Conservation (phyloP, 371 early-diverging fungal genomes). For the Scutellospora calospora region DNA sequence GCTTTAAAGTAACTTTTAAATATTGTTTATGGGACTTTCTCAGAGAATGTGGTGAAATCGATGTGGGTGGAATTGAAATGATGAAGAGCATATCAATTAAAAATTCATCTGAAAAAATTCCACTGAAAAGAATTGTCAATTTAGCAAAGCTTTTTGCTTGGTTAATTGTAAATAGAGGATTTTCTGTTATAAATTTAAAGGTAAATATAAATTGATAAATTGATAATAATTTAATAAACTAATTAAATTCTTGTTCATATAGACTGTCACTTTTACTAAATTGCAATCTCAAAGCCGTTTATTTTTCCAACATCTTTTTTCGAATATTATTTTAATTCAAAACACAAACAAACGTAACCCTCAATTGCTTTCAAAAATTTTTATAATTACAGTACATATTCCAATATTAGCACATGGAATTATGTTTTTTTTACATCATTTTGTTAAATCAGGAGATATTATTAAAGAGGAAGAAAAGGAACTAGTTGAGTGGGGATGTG, state of each 20-base stretch:
- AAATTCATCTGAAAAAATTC: slow-evolving; percentile 51
- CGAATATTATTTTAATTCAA: slow-evolving; percentile 52
- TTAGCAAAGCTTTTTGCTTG: slow-evolving; percentile 78
- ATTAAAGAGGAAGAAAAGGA: slow-evolving; percentile 60
- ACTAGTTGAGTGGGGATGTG: slow-evolving; percentile 70
- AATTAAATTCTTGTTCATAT: neutral
- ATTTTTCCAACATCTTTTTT: slow-evolving; percentile 76
- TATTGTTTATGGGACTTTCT: slow-evolving; percentile 95
- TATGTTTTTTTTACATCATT: slow-evolving; percentile 75
- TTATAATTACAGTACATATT: slow-evolving; percentile 64
- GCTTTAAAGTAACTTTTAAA: slow-evolving; percentile 92
- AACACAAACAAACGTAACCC: slow-evolving; percentile 49
- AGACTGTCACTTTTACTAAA: slow-evolving; percentile 77
- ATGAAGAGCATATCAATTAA: slow-evolving; percentile 47
- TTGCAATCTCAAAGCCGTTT: slow-evolving; percentile 65
- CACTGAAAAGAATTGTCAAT: slow-evolving; percentile 74
- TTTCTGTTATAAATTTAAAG: slow-evolving; percentile 74
- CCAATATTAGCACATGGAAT: slow-evolving; percentile 78
- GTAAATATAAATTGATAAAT: slow-evolving; percentile 19
- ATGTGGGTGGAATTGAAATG: slow-evolving; percentile 79
- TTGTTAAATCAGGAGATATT: slow-evolving; percentile 59
- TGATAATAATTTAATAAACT: neutral
- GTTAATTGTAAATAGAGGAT: slow-evolving; percentile 65
- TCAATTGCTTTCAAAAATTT: slow-evolving; percentile 64
- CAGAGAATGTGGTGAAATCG: slow-evolving; percentile 78